Percentiles rank a stretch among this genome's conserved stretches.
phyloP scores from a whole-genome alignment of 2,329 filamentous ascomycete species.

The Diaporthe sp. region DNA sequence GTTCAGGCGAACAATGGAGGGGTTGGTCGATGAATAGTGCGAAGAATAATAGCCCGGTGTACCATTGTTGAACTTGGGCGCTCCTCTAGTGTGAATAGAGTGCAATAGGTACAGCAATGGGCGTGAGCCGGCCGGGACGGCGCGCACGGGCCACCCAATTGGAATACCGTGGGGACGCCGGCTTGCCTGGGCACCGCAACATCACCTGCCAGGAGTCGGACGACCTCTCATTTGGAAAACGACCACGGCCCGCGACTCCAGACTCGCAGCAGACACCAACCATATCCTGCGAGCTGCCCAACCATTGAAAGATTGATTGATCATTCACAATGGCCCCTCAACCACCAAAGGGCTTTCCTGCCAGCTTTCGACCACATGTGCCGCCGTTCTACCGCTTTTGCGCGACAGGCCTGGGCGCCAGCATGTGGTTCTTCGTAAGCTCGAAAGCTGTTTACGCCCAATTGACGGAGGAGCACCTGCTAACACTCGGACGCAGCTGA shows the following conservation, averaged over 20 bases:
- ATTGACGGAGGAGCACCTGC: slow-evolving; percentile 32
- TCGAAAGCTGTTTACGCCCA: slow-evolving; percentile 1
- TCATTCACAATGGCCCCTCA: slow-evolving; percentile 47
- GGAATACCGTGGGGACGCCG: neutral
- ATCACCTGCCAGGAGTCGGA: slow-evolving; percentile 1
- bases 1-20: neutral
- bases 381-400: slow-evolving; percentile 81
- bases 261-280: neutral
- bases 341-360: slow-evolving; percentile 39
- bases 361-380: slow-evolving; percentile 55
- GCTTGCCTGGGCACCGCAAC: neutral
- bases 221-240: slow-evolving; percentile 4
- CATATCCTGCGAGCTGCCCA: neutral
- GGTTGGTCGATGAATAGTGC: neutral
- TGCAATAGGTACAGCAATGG: neutral
- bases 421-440: slow-evolving; percentile 99
- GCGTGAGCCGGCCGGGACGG: neutral
- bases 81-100: neutral
- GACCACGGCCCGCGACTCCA: neutral
- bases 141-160: neutral
- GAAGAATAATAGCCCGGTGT: neutral
- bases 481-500: slow-evolving; percentile 69
- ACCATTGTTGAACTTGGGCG: neutral
- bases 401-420: slow-evolving; percentile 88
- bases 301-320: neutral